Base-by-base conservation (phyloP, 1,284 basidiomycete species). In the Sporisorium exsertum region DNA sequence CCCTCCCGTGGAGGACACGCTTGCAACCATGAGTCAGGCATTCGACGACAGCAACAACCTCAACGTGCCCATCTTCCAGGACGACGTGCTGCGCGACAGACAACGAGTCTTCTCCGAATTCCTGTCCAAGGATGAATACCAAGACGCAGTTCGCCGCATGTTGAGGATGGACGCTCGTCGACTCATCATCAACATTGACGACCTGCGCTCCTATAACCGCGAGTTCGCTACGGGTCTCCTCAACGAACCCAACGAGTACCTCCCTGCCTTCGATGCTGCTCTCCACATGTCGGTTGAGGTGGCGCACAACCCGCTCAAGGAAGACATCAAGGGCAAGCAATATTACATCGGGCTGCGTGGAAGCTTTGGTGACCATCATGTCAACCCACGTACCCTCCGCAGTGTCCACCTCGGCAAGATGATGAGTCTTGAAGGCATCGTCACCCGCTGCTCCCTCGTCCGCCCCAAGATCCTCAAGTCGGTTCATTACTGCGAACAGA, bases 361-460 rank as follows among this genome's bases (percentile, higher is more conserved):
- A 61, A 96, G 94, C n/a, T 99, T 99, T 86, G 97, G 97, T 52
- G 95, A 98, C 87, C 94, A 99, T 86, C 95, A 98, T 86, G 93
- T 96, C 87, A 98, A 93, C 86, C 97, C 97, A 46, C 90, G 97
- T 10, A 96, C 94, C 12, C 89, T 99, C 42, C 90, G 92, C 68
- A 92, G 94, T 52, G 89, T 91, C 65, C 92, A 97, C 86, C 90
- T 99, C 32, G 94, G 95, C 59, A 95, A 92, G 87, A 94, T 99
- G 94, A 93, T 99, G 82, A 95, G 93, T 43, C 87, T 99, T 29
- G 97, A 99, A 87, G 97, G 97, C 35, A 99, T 99, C 84, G 94
- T 99, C 66, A 99, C 97, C 2, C 90, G 96, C 72, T 99, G 89
- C 87, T 98, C 95, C 12, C 91, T 99, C 64, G 97, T 99, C 52